Conservation (phyloP, 2,329 filamentous ascomycete species). For the Rhynchosporium secalis region DNA sequence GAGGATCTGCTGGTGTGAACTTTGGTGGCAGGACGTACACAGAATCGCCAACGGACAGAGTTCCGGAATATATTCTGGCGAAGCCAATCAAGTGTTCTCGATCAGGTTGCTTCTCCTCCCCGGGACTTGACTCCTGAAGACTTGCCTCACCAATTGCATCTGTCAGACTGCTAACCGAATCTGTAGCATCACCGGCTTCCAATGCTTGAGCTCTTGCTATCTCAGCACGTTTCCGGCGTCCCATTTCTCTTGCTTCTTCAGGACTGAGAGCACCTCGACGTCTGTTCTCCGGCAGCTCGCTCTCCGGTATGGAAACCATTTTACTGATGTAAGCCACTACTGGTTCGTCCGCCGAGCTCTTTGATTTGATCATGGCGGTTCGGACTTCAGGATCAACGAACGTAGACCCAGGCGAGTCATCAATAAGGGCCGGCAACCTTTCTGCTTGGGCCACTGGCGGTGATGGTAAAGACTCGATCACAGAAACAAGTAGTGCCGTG, state of each 20-base stretch:
- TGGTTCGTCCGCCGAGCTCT: conserved; percentile 67
- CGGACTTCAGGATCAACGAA: conserved; percentile 69
- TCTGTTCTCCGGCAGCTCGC: conserved; percentile 86
- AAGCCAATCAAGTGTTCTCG: conserved; percentile 92
- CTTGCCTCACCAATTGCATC: conserved; percentile 60
- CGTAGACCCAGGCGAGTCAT: conserved; percentile 74
- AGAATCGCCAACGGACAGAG: conserved; percentile 82
- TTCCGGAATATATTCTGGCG: conserved; percentile 89
- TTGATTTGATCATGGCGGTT: conserved; percentile 82
- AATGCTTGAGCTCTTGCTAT: conserved; percentile 74
- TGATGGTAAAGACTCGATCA: conserved; percentile 88
- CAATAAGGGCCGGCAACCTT: conserved; percentile 75
- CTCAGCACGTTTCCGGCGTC: conserved; percentile 84
- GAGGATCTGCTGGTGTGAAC: conserved; percentile 78
- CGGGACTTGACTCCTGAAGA: conserved; percentile 53
- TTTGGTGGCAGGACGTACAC: conserved; percentile 92
- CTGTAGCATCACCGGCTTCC: conserved; percentile 32
- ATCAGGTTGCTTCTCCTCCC: conserved; percentile 62
- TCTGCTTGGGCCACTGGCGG: conserved; percentile 77
- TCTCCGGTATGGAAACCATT: conserved; percentile 94
- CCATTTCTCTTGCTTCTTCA: conserved; percentile 87
- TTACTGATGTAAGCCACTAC: conserved; percentile 96
- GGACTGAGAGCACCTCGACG: conserved; percentile 71
- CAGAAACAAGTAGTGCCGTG: conserved; percentile 87
- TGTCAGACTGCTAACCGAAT: conserved; percentile 49